Conservation (phyloP, 2,329 filamentous ascomycete genomes). For the Paraphoma chrysanthemicola region DNA sequence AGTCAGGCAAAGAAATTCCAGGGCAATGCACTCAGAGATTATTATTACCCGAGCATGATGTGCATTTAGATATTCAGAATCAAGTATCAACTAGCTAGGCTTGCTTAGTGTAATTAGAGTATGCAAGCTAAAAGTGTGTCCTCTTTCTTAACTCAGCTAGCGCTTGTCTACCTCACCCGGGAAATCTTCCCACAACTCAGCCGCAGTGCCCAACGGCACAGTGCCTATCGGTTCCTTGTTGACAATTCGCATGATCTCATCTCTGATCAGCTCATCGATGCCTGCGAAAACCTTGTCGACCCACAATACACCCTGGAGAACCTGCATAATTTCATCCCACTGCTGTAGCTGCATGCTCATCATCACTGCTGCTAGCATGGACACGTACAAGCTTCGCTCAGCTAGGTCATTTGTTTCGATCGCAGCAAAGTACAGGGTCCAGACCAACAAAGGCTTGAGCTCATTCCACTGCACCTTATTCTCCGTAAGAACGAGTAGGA, state of each 20-base stretch:
- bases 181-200: background rate
- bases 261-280: slow-evolving; percentile 27
- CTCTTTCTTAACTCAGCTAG: background rate
- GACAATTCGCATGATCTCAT: slow-evolving; percentile 33
- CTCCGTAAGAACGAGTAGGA: slow-evolving; percentile 26
- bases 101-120: too few species aligned
- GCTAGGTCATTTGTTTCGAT: slow-evolving; percentile 28
- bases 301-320: slow-evolving; percentile 38
- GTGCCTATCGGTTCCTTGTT: slow-evolving; percentile 9
- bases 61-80: too few species aligned
- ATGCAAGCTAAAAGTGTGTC: too few species aligned
- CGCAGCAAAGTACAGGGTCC: slow-evolving; percentile 36
- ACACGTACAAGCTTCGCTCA: slow-evolving; percentile 18
- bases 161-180: background rate
- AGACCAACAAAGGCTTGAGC: slow-evolving; percentile 34
- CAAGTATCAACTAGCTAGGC: too few species aligned
- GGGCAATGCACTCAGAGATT: too few species aligned
- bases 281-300: slow-evolving; percentile 33
- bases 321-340: slow-evolving; percentile 29
- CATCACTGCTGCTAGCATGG: slow-evolving; percentile 35
- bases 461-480: slow-evolving; percentile 36
- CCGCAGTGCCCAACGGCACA: slow-evolving; percentile 3
- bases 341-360: slow-evolving; percentile 22
- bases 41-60: too few species aligned
- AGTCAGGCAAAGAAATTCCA: too few species aligned